Evolutionary conservation across 2,329 filamentous ascomycete species (phyloP), one percentile per base, ranked within the genome.

Genomic region (Aureobasidium leucospermi): DNA sequence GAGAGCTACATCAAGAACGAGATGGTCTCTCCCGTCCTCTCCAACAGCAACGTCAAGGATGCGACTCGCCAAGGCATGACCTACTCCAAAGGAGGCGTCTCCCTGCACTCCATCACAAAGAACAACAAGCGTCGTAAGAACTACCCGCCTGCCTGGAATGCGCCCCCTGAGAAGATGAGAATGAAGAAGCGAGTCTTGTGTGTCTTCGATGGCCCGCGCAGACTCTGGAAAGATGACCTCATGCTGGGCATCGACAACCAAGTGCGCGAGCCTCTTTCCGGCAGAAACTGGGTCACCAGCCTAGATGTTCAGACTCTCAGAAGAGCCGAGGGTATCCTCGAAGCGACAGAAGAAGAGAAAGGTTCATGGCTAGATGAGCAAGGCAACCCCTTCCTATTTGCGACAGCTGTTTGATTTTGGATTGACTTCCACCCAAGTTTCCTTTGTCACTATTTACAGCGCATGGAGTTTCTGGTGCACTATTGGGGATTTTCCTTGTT

Each of bases 171-270:
- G 68, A 91, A 94, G 78, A 96, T 97, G 90, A 95, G 89, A 70
- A 95, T 96, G 85, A 96, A 95, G 84, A 96, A 96, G 83, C 89
- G 94, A 31, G 90, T 96, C 59, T 81, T 97, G 68, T 90, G 90
- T 64, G 89, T 96, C 19, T 99, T 95, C 68, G 91, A 97, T 69
- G 94, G 94, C 0, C 82, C 82, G 15, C 85, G 92, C 57, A 86
- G 93, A 43, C 81, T 99, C 52, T 94, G 89, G 83, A 97, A 97
- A 78, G 94, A 99, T 71, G 94, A 99, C 75, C 94, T 97, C 90
- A 96, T 96, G 91, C 85, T 99, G 52, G 90, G 92, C 66, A 91
- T 89, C 15, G 91, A 96, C 67, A 92, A 94, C 69, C 94, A 99
- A 75, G 90, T 97, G 39, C 90, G 93, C 69, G 81, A 96, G 73